Base-by-base conservation (phyloP, 1,139 yeast genomes). In the Pichia sp. region DNA sequence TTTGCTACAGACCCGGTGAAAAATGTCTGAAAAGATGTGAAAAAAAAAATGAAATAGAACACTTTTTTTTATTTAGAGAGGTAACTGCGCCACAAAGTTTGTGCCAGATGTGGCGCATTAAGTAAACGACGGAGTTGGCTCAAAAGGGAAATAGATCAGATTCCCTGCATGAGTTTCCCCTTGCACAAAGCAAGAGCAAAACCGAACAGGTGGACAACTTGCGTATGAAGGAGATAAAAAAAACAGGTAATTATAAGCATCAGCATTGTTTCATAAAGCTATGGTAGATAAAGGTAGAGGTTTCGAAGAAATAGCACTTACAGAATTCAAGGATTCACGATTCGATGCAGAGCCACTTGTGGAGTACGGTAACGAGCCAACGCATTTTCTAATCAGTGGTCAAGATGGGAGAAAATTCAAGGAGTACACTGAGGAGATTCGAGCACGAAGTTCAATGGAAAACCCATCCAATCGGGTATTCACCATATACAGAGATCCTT, bases 71-170 rank as follows among this genome's bases (percentile, higher is more conserved):
- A 8, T 6, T 36, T 43, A 32, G 31, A 31, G 2, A 45, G 19
- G n/a, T 45, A 8, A 19, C 42, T 42, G 44, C 51, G 51, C 51
- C 51, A 49, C 51, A 16, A 8, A 36, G 10, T 36, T 11, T 15
- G 29, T 30, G 3, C 7, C n/a, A 11, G 10, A 15, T n/a, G 52
- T 44, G 52, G 52, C 52, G 52, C 49, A 36, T 15, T 8, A 29
- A 26, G 15, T 5, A 5, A 32, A 46, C 26, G 19, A 13, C 51
- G 51, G 51, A 49, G 51, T 49, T 49, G 43, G 4, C 15, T 13
- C 16, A 47, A 47, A 47, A 29, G 16, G 48, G 48, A 19, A 45
- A 23, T 31, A 23, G 23, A 5, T 45, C 31, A 23, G 45, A 42
- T 42, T 42, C 40, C 40, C 40, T 36, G 40, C 15, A 36, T 36